Percentiles rank a stretch among this genome's conserved stretches.
Conservation (phyloP, 257 asterid genomes). For the Vinca minor region DNA sequence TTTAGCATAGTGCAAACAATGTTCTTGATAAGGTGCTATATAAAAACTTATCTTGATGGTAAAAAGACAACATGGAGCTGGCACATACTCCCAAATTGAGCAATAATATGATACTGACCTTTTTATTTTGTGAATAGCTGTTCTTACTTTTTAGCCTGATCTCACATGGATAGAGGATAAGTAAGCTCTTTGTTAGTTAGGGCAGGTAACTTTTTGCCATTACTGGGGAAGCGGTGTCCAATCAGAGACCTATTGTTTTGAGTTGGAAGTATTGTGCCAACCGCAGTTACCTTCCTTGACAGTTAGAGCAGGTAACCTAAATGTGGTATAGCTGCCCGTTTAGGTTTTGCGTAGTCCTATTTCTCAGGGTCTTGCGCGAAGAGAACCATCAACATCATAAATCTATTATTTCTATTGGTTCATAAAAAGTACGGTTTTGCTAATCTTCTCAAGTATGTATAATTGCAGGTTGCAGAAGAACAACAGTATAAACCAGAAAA, state of each 20-base stretch:
- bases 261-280: no score
- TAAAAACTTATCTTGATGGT: slow-evolving; percentile 42
- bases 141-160: no score
- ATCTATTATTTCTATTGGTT: neutral
- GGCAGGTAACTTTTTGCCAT: no score
- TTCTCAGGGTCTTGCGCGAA: no score
- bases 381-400: neutral
- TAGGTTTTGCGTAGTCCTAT: no score
- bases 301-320: no score
- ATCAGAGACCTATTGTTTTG: no score
- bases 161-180: no score
- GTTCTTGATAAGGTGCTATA: slow-evolving; percentile 23
- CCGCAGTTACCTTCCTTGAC: no score
- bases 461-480: slow-evolving; percentile 31
- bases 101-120: slow-evolving; percentile 1
- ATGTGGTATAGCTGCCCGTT: no score
- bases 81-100: slow-evolving; percentile 36
- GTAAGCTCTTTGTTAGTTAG: no score
- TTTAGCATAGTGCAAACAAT: slow-evolving; percentile 18
- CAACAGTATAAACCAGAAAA: slow-evolving; percentile 25
- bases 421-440: neutral
- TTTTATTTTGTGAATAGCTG: slow-evolving; percentile 19
- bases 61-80: slow-evolving; percentile 21
- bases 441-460: neutral
- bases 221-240: no score